These are phyloP conservation scores for Pythium pyrilobum DNA, from an alignment of 352 stramenopile species.

Conservation along the genomic window DNA sequence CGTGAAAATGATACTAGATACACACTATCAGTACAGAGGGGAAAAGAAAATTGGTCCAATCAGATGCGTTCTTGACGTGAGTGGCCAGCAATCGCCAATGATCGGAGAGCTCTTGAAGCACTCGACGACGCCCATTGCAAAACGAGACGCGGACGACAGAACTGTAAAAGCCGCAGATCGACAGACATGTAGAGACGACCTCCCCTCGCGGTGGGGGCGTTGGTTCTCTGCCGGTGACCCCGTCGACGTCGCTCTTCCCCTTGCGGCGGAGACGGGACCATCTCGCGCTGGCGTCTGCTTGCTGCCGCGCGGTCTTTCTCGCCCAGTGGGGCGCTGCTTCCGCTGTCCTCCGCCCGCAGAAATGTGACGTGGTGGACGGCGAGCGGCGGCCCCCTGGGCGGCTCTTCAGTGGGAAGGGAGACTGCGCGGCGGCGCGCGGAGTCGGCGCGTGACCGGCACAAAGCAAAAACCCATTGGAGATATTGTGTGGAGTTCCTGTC, in stretches of 20 bases:
- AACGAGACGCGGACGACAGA: too few species aligned
- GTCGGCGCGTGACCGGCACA: constrained; percentile 24
- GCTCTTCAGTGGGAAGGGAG: constrained; percentile 16
- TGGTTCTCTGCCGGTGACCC: not conserved
- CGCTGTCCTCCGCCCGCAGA: constrained; percentile 22
- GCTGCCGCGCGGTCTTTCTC: not conserved
- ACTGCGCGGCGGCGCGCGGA: not conserved
- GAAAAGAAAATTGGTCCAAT: not conserved
- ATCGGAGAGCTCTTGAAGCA: too few species aligned
- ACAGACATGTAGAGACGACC: too few species aligned
- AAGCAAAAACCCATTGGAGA: constrained; percentile 33
- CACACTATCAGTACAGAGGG: not conserved
- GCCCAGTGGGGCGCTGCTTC: not conserved
- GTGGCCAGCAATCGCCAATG: not conserved
- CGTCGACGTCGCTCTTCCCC: not conserved
- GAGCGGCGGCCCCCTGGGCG: constrained; percentile 4
- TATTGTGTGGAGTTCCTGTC: constrained; percentile 76
- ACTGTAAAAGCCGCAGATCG: too few species aligned
- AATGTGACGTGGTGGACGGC: constrained; percentile 28
- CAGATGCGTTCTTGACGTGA: not conserved
- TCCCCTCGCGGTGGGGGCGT: not conserved
- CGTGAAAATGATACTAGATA: not conserved
- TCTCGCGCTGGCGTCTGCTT: not conserved
- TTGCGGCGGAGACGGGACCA: constrained; percentile 4
- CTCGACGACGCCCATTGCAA: too few species aligned